Evolutionary conservation across 768 basidiomycete genomes (phyloP).

Genomic region (Lentinula edodes): DNA sequence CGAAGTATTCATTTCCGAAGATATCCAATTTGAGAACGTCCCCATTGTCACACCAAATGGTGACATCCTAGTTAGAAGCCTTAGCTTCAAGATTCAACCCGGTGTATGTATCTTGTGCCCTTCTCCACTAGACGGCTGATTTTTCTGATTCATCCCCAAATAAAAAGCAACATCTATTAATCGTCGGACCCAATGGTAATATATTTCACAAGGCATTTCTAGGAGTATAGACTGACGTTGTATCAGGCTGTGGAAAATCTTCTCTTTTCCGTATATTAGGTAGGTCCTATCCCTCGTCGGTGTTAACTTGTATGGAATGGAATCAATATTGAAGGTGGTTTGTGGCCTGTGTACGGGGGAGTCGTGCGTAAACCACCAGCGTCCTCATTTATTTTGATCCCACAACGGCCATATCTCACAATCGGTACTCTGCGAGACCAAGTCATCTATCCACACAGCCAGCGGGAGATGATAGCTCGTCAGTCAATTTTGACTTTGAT

Average conservation of each 20-base stretch:
- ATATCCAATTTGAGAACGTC: constrained; percentile 88
- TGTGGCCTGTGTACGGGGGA: constrained; percentile 86
- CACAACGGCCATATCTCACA: constrained; percentile 93
- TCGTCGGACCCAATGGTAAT: constrained; percentile 90
- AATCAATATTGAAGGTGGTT: constrained; percentile 39
- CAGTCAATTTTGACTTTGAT: constrained; percentile 22
- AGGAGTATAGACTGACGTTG: neutral
- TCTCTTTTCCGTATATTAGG: constrained; percentile 91
- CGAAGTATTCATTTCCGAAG: constrained; percentile 74
- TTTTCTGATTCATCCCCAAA: neutral
- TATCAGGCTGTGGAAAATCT: constrained; percentile 76
- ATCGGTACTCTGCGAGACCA: constrained; percentile 93
- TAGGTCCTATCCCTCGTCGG: neutral
- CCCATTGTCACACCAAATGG: constrained; percentile 97
- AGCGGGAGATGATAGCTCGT: constrained; percentile 74
- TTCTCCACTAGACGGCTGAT: neutral
- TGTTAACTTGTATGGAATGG: neutral
- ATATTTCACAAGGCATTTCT: neutral
- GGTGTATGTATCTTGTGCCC: constrained; percentile 47
- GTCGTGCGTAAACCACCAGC: constrained; percentile 86
- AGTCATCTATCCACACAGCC: constrained; percentile 90
- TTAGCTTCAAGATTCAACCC: constrained; percentile 87
- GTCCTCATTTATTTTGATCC: constrained; percentile 88
- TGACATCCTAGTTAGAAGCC: constrained; percentile 76
- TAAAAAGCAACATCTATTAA: constrained; percentile 85